Evolutionary conservation across 192 early-diverging fungal genomes (phyloP), one percentile per base, ranked within the genome.

Genomic region (Jimgerdemannia flammicorona): DNA sequence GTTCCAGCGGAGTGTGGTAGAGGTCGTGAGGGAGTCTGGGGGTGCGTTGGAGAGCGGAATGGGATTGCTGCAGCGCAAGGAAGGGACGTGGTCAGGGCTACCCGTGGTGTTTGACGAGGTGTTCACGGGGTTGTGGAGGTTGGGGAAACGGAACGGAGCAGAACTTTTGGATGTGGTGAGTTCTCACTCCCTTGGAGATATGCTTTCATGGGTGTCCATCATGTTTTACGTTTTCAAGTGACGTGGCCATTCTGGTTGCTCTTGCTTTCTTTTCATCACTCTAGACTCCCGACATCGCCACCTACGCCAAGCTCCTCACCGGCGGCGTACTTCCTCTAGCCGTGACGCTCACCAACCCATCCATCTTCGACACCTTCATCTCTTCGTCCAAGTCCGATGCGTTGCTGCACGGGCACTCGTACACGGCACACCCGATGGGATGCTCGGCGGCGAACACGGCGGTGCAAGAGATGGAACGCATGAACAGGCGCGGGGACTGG

Each of bases 101-200:
- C 91, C 93, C 59, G 85, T 95, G 11, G 89, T 95, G 20, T 93
- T 89, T 80, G 94, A 95, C 80, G 94, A 95, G 78, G 92, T 95
- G 14, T 94, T 94, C 79, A 86, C 88, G 40, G 93, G 93, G 44
- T 85, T 91, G 81, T 90, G 87, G 80, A 80, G 93, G 41, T 85
- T 92, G 4, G 93, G 93, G 4, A 71, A 85, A 29, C 74, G 79
- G 40, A 84, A 86, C n/a, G 89, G 86, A 8, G 76, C 85, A 1
- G 83, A 89, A 67, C 83, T 90, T 73, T 74, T 94, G 9, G 89
- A 88, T 71, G 83, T 86, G 75, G 88, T 89, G 80, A 84, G 81
- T 74, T 64, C 17, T 64, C 43, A 64, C 2, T 44, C 64, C 4
- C 40, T 14, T 44, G 17, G 44, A 29, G 29, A 29, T 29, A 29